Base-by-base conservation (phyloP, 805 yeast species). In the Sugiyamaella chiloensis region DNA sequence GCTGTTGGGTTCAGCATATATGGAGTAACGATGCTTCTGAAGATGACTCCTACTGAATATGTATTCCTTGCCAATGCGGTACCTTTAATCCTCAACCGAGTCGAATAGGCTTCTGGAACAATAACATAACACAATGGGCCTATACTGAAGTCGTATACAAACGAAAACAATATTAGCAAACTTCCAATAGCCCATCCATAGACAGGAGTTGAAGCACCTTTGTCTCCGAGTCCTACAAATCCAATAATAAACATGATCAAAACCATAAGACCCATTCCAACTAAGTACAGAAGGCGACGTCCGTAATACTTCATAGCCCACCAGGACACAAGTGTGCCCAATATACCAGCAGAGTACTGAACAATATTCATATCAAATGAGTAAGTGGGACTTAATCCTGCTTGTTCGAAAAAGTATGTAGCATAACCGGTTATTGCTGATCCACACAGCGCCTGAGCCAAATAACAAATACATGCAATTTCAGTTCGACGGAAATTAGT, bases 401-500 rank as follows among this genome's bases (percentile, higher is more conserved):
- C 80, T 56, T 75, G 75, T 41, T 57, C 60, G 52, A 70, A 74
- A 61, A 77, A 77, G 54, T 40, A 40, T 3, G 43, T 40, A 17
- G 34, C 21, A 20, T 44, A 48, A 4, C 57, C 57, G 31, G 43
- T 23, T 14, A 40, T 11, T 7, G n/a, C 31, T 11, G 19, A 11
- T 16, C 43, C 43, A 17, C 19, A n/a, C 31, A 24, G 2, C 19
- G 66, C 66, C 57, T 76, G 81, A 40, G 68, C 62, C 40, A 72
- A 49, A 75, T 76, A 76, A 6, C 69, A 64, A 29, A 69, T 35
- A 29, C 75, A 74, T 8, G 78, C 69, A 36, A 77, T 62, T 58
- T 74, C 70, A 2, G 83, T 78, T 63, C 83, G 66, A 59, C 82
- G 65, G 8, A 64, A 56, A 58, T 75, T 69, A 4, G 54, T 52